phyloP scores from a whole-genome alignment of 2,329 filamentous ascomycete genomes.

The Clonostachys rosea region DNA sequence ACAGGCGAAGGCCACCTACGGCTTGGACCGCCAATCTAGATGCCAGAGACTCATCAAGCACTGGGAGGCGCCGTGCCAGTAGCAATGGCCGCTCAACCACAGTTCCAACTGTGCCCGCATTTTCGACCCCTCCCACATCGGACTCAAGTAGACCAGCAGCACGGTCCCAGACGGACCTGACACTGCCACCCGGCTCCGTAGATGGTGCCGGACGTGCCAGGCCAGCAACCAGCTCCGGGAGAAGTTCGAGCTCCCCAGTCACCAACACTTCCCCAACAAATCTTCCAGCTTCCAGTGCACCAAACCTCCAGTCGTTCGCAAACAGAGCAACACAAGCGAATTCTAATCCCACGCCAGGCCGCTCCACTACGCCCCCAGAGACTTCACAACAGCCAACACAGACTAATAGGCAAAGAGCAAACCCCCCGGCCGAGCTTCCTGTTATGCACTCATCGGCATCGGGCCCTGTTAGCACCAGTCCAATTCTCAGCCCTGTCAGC shows the following conservation, averaged over 20 bases:
- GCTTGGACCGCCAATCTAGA: slow-evolving; percentile 16
- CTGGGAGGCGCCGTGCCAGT: slow-evolving; percentile 41
- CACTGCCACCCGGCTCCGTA: slow-evolving; percentile 17
- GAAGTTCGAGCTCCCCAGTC: slow-evolving; percentile 31
- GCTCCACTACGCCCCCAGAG: slow-evolving; percentile 10
- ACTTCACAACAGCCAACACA: slow-evolving; percentile 6
- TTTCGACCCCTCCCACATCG: neutral
- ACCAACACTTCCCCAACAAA: slow-evolving; percentile 13
- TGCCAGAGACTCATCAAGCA: slow-evolving; percentile 17
- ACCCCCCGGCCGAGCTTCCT: slow-evolving; percentile 33
- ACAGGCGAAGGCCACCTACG: slow-evolving; percentile 44
- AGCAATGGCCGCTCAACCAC: slow-evolving; percentile 53
- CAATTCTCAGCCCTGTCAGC: slow-evolving; percentile 21
- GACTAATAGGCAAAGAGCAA: slow-evolving; percentile 9
- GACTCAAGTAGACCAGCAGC: slow-evolving; percentile 44
- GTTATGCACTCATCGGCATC: slow-evolving; percentile 19
- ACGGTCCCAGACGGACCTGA: slow-evolving; percentile 63
- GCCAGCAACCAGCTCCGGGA: slow-evolving; percentile 16
- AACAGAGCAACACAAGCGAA: slow-evolving; percentile 22
- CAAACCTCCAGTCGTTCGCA: slow-evolving; percentile 19
- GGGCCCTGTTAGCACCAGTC: slow-evolving; percentile 1
- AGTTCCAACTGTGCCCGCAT: slow-evolving; percentile 24
- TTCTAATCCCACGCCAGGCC: slow-evolving; percentile 1
- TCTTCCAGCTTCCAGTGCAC: slow-evolving; percentile 3
- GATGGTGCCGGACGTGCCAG: no score